Conservation (phyloP, 1,139 yeast species). For the Blastobotrys capitulatus region DNA sequence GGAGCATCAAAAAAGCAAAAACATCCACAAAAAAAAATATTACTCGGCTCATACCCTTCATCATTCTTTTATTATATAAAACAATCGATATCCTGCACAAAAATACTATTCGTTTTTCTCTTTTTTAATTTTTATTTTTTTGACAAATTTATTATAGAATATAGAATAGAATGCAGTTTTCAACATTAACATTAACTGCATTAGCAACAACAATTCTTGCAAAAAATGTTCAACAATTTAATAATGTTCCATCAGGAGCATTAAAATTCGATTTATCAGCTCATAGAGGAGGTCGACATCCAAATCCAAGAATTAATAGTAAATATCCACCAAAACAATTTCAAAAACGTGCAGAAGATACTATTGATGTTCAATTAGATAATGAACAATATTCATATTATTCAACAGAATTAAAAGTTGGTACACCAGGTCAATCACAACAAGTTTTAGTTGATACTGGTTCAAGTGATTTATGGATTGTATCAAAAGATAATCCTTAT, state of each 20-base stretch:
- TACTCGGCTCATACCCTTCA: too few relatives aligned
- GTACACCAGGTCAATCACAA: constrained; percentile 36
- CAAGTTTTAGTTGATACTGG: constrained; percentile 41
- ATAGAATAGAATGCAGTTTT: not conserved
- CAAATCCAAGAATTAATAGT: constrained; percentile 9
- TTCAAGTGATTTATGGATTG: constrained; percentile 56
- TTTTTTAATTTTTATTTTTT: too few relatives aligned
- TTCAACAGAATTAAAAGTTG: constrained; percentile 35
- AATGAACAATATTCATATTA: constrained; percentile 30
- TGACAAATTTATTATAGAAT: too few relatives aligned
- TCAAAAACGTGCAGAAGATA: constrained; percentile 5
- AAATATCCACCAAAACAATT: not conserved
- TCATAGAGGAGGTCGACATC: constrained; percentile 6
- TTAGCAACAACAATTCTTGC: not conserved
- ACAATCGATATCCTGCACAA: too few relatives aligned
- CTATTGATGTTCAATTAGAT: constrained; percentile 14
- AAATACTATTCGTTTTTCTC: too few relatives aligned
- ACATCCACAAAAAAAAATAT: too few relatives aligned
- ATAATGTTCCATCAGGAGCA: constrained; percentile 5
- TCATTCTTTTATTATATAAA: too few relatives aligned
- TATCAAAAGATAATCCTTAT: constrained; percentile 32
- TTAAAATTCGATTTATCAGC: constrained; percentile 1
- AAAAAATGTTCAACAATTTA: not conserved
- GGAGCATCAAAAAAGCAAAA: too few relatives aligned
- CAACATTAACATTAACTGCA: not conserved